Conservation (phyloP, 2,329 filamentous ascomycete genomes). For the Ilyonectria mors-panacis region DNA sequence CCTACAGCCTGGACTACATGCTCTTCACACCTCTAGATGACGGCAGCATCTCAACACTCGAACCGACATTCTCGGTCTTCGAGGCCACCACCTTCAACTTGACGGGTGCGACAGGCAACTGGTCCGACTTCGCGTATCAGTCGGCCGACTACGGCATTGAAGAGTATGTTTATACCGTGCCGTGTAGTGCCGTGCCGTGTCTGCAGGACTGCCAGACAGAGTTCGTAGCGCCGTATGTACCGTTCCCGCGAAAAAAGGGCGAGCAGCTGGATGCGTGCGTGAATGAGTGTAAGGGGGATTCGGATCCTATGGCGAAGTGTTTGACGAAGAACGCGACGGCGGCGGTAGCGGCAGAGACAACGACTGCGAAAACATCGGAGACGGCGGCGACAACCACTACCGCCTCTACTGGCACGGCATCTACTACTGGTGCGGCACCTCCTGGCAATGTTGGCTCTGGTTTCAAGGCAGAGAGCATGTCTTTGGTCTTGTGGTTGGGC, state of each 20-base stretch:
- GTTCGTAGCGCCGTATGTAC: conserved; percentile 9
- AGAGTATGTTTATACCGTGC: not conserved
- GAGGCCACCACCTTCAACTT: conserved; percentile 4
- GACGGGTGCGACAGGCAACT: conserved; percentile 10
- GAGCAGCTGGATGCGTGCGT: conserved; percentile 18
- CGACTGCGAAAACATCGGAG: not conserved
- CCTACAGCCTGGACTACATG: conserved; percentile 1
- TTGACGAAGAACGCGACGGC: conserved; percentile 12
- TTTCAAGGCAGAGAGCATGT: not conserved
- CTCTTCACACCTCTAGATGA: not conserved
- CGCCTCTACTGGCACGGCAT: not conserved
- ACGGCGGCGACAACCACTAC: not conserved
- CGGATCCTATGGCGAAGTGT: conserved; percentile 12
- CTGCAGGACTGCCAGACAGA: conserved; percentile 16
- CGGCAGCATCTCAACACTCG: not conserved
- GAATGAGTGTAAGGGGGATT: not conserved
- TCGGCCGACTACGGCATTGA: conserved; percentile 14
- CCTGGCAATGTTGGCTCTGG: not conserved
- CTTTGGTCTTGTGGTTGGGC: not conserved
- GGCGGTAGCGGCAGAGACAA: not conserved
- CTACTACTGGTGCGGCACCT: too few relatives aligned
- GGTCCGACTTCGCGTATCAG: conserved; percentile 4
- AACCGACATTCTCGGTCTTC: not conserved
- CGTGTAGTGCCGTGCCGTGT: conserved; percentile 20
- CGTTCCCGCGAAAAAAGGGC: not conserved